Base-by-base conservation (phyloP, 768 basidiomycete species). In the Podaxis sp. region DNA sequence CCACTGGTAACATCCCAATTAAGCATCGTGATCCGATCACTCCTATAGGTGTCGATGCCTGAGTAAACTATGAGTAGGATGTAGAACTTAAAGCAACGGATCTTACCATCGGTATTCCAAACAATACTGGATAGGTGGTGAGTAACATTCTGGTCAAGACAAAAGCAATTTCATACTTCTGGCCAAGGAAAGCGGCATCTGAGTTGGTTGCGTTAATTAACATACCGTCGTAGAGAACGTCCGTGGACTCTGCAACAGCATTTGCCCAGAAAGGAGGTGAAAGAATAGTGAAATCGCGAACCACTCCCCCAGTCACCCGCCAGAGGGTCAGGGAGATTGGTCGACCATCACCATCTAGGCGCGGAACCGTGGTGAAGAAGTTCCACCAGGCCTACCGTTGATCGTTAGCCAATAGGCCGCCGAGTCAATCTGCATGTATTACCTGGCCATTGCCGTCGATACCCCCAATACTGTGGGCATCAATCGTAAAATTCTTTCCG, bases 1-100 rank as follows among this genome's bases (percentile, higher is more conserved):
- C 84, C 83, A 57, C 78, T 82, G n/a, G 83, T 85, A 16, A 86
- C 74, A 69, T 86, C 83, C 80, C 79, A 86, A 66, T 86, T 82
- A 38, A 79, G 62, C 60, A 87, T 65, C 2, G 77, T 69, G 36
- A 86, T 68, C 4, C 71, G 66, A 61, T 82, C 75, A 60, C 81
- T 82, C 32, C 82, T 75, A 63, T 80, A 86, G 0, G 82, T 85
- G 67, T 84, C 75, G 55, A 84, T 83, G 1, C 83, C 82, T 82
- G 47, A 27, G 18, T 6, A 36, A 47, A 7, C 4, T 11, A 11
- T 36, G 27, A 16, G 38, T 13, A 27, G 38, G 11, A 46, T 48
- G 10, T 5, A 23, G 21, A 11, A 21, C 11, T 11, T 23, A 48
- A 48, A 23, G 21, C 11, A 23, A 4, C 14, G 21, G 25, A 36